These are phyloP conservation scores for Cryptococcus jaspeensis DNA, from an alignment of 1,284 basidiomycete genomes.

Conservation along the genomic window DNA sequence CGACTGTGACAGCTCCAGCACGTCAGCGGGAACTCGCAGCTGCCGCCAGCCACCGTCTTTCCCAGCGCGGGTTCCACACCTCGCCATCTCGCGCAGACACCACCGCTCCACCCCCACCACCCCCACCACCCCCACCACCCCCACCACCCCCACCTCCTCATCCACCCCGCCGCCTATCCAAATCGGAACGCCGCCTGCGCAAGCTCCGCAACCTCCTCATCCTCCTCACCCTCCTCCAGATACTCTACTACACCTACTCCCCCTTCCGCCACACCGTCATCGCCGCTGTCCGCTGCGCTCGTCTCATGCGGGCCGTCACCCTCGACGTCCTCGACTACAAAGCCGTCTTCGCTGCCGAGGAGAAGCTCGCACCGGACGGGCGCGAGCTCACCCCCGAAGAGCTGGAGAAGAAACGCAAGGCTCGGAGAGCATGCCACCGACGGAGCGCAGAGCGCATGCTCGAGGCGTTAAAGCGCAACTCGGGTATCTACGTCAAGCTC, in stretches of 20 bases:
- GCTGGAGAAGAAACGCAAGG: slow-evolving; percentile 54
- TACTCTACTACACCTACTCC: slow-evolving; percentile 51
- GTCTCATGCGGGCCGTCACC: slow-evolving; percentile 54
- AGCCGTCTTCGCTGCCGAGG: slow-evolving; percentile 61
- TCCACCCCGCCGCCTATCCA: slow-evolving; percentile 1
- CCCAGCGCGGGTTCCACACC: too few species aligned
- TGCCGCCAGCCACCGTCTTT: too few species aligned
- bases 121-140: not conserved
- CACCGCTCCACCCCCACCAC: not conserved
- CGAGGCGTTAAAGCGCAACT: slow-evolving; percentile 78
- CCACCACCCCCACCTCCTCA: not conserved
- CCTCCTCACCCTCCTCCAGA: slow-evolving; percentile 30
- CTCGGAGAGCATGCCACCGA: slow-evolving; percentile 73
- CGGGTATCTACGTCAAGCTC: slow-evolving; percentile 56
- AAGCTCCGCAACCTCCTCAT: slow-evolving; percentile 31
- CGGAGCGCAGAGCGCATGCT: slow-evolving; percentile 75
- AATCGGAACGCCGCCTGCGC: slow-evolving; percentile 7
- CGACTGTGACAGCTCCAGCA: too few species aligned
- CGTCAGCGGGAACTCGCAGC: too few species aligned
- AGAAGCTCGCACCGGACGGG: slow-evolving; percentile 49
- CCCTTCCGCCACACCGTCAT: slow-evolving; percentile 53
- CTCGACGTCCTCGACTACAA: slow-evolving; percentile 78
- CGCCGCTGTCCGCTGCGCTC: slow-evolving; percentile 66
- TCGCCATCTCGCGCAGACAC: too few species aligned
- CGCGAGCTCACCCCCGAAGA: slow-evolving; percentile 55